Evolutionary conservation across 257 asterid genomes (phyloP), one percentile per base, ranked within the genome.

Genomic region (Thymus mandschuricus): DNA sequence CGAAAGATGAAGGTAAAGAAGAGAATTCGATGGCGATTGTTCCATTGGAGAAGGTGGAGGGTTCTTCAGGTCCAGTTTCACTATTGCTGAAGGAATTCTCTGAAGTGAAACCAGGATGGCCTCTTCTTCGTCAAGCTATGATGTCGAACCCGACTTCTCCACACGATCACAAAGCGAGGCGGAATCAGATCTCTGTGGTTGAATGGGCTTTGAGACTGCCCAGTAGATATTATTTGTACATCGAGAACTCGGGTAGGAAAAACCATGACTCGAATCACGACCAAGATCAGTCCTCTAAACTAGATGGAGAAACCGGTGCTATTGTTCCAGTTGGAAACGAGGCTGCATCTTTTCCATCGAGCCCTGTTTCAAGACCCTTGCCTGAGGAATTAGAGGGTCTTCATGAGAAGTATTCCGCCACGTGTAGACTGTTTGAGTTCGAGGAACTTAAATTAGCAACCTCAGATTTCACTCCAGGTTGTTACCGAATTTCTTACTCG

Each of bases 21-120:
- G 86, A 84, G 40, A 75, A 78, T 61, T 75, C 92, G n/a, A 75
- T 89, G 96, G 92, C 95, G 9, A 86, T 88, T 56, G 89, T 86
- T 65, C 89, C 98, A 0, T 85, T 86, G 10, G 78, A 83, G 69
- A 87, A 83, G 77, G 82, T 73, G 10, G 88, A 86, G 70, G 82
- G 74, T 31, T 83, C 87, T 41, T 81, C 96, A 12, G 81, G 80
- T 82, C 85, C 88, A n/a, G 67, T 84, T 70, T 60, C 92, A 8
- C 63, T 79, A 52, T 64, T 85, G 81, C 71, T 86, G 43, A 87
- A 60, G 75, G 90, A 87, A 71, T 50, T 85, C 34, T 89, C 97
- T 10, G 98, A 89, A 72, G 66, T 72, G 50, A 86, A 82, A 74
- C 96, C 96, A n/a, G 98, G 98, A 55, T 94, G 97, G 98, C 97